Evolutionary conservation across 768 basidiomycete genomes (phyloP).

Genomic region (Boletus rubescentipes): DNA sequence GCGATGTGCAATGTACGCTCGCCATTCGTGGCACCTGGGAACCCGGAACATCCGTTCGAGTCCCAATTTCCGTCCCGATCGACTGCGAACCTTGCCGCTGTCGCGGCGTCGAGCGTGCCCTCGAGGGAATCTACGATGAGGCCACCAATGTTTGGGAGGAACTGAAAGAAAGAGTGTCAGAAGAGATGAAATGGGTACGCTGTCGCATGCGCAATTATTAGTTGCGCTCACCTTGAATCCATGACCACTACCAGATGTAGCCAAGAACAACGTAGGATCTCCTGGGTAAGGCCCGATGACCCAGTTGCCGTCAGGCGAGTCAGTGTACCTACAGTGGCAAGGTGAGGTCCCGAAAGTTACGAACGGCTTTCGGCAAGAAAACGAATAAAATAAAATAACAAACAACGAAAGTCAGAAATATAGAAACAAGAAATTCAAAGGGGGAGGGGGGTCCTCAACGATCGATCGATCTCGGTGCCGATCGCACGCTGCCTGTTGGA

Average conservation of each 20-base stretch:
- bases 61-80: conserved; percentile 37
- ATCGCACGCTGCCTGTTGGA: not conserved
- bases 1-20: conserved; percentile 17
- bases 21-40: conserved; percentile 16
- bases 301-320: conserved; percentile 86
- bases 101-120: conserved; percentile 51
- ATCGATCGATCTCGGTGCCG: not conserved
- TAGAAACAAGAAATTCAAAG: not conserved
- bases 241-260: conserved; percentile 88
- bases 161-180: conserved; percentile 43
- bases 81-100: conserved; percentile 63
- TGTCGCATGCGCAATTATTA: too few species aligned
- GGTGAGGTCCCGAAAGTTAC: not conserved
- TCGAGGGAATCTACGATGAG: conserved; percentile 75
- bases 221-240: conserved; percentile 66
- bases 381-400: not conserved
- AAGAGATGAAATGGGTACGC: not conserved
- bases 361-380: not conserved
- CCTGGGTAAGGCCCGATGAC: conserved; percentile 73
- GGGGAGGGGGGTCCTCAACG: conserved; percentile 12
- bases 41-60: too few species aligned
- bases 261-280: conserved; percentile 65
- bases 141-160: conserved; percentile 80
- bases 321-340: conserved; percentile 69
- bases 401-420: conserved; percentile 1